Evolutionary conservation across 495 filamentous ascomycete species (phyloP).

Genomic region (Recurvomyces mirabilis): DNA sequence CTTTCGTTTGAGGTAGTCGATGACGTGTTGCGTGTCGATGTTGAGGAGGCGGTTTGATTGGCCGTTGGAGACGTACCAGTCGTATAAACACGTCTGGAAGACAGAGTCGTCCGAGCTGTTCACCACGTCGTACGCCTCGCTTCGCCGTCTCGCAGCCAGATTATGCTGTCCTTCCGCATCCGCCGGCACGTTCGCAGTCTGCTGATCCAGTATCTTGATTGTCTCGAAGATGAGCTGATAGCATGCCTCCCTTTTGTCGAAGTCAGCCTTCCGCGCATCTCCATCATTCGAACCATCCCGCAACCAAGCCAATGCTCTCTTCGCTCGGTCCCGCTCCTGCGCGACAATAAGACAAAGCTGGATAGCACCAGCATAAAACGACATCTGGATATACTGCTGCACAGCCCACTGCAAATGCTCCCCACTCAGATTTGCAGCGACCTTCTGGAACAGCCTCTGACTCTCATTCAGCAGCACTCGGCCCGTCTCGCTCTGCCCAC

Average conservation of each 20-base stretch:
- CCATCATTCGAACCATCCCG: constrained; percentile 48
- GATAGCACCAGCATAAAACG: constrained; percentile 95
- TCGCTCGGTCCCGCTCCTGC: constrained; percentile 68
- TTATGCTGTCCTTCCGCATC: constrained; percentile 68
- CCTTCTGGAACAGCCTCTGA: constrained; percentile 74
- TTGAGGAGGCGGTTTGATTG: constrained; percentile 75
- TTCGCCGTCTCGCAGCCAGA: constrained; percentile 58
- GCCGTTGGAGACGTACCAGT: constrained; percentile 82
- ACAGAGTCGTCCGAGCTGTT: constrained; percentile 78
- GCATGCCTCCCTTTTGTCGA: constrained; percentile 60
- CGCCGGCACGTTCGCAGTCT: constrained; percentile 52
- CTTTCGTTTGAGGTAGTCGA: constrained; percentile 72
- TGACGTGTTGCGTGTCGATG: constrained; percentile 70
- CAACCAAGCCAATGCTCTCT: constrained; percentile 66
- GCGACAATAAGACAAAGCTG: constrained; percentile 75
- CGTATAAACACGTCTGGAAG: constrained; percentile 88
- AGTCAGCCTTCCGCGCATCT: constrained; percentile 57
- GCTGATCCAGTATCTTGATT: constrained; percentile 62
- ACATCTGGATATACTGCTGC: constrained; percentile 60
- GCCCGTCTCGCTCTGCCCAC: constrained; percentile 61
- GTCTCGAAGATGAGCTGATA: constrained; percentile 74
- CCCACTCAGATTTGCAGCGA: constrained; percentile 66
- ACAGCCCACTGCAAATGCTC: constrained; percentile 70
- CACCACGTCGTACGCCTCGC: constrained; percentile 79
- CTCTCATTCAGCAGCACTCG: constrained; percentile 80